Evolutionary conservation across 306 rosid species (phyloP).

Genomic region (Malus sylvestris): DNA sequence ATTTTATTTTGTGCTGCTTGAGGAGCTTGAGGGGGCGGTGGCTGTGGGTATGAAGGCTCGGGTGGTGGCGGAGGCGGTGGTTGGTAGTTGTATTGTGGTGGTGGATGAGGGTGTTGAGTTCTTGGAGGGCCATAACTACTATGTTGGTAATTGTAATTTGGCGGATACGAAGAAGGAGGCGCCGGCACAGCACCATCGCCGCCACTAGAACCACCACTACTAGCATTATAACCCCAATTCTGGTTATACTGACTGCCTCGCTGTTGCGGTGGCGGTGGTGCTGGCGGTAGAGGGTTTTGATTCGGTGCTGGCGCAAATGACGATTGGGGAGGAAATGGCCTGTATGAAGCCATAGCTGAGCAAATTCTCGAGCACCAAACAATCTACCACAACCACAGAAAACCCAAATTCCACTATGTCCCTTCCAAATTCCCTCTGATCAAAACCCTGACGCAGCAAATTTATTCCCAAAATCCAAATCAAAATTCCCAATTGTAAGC

Average conservation of each 20-base stretch:
- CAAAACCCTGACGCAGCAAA: conserved; percentile 6
- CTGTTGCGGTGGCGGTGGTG: conserved; percentile 26
- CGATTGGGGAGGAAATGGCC: conserved; percentile 90
- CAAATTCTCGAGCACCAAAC: conserved; percentile 10
- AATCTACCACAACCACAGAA: background rate
- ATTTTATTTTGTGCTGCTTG: conserved; percentile 24
- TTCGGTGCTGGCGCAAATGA: conserved; percentile 40
- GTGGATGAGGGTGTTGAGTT: conserved; percentile 52
- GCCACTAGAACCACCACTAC: conserved; percentile 15
- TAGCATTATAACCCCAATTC: conserved; percentile 48
- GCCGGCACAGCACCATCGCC: conserved; percentile 33
- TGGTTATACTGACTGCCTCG: conserved; percentile 56
- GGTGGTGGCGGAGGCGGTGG: conserved; percentile 70
- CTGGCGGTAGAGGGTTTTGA: conserved; percentile 50
- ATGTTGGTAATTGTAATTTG: conserved; percentile 42
- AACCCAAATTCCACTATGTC: background rate
- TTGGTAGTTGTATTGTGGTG: conserved; percentile 54
- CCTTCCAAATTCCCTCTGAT: conserved; percentile 1
- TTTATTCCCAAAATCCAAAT: background rate
- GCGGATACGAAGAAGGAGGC: conserved; percentile 48
- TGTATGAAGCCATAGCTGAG: conserved; percentile 71
- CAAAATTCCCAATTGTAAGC: background rate
- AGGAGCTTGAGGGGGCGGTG: conserved; percentile 58
- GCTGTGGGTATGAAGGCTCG: conserved; percentile 62
- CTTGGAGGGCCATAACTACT: conserved; percentile 43